Percentiles rank a stretch among this genome's conserved stretches.
phyloP scores from a whole-genome alignment of 2,329 filamentous ascomycete genomes.

The Podosphaera xanthii region DNA sequence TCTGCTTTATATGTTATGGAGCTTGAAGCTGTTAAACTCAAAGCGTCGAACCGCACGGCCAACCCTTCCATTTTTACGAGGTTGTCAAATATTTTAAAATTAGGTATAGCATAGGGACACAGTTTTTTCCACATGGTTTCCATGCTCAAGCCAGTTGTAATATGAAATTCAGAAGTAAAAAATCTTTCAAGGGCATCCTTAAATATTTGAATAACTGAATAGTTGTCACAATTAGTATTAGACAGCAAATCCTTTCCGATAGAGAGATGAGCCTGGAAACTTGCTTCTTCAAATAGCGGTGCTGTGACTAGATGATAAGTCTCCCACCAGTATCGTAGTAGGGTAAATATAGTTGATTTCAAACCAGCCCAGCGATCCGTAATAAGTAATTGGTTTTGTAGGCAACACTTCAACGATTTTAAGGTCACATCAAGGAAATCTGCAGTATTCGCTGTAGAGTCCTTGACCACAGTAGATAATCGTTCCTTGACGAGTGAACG shows the following conservation, averaged over 20 bases:
- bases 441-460: constrained; percentile 32
- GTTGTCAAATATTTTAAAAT: constrained; percentile 22
- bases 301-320: constrained; percentile 26
- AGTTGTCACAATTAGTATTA: not conserved
- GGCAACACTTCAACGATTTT: constrained; percentile 21
- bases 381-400: constrained; percentile 17
- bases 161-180: constrained; percentile 47
- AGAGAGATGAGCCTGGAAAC: constrained; percentile 38
- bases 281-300: constrained; percentile 33
- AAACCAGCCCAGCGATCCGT: constrained; percentile 15
- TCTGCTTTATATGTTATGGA: constrained; percentile 28
- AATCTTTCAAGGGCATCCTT: constrained; percentile 23
- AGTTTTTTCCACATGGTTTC: constrained; percentile 54
- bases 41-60: constrained; percentile 33
- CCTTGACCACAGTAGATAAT: constrained; percentile 32
- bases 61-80: constrained; percentile 30
- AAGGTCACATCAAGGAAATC: constrained; percentile 26
- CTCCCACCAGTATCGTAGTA: constrained; percentile 31
- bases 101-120: constrained; percentile 35
- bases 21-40: constrained; percentile 34
- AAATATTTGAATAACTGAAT: not conserved
- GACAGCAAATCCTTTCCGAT: constrained; percentile 16
- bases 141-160: constrained; percentile 60
- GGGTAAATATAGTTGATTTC: constrained; percentile 18
- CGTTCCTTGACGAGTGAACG: constrained; percentile 31